Base-by-base conservation (phyloP, 371 early-diverging fungal genomes). In the Choanephora cucurbitarum region DNA sequence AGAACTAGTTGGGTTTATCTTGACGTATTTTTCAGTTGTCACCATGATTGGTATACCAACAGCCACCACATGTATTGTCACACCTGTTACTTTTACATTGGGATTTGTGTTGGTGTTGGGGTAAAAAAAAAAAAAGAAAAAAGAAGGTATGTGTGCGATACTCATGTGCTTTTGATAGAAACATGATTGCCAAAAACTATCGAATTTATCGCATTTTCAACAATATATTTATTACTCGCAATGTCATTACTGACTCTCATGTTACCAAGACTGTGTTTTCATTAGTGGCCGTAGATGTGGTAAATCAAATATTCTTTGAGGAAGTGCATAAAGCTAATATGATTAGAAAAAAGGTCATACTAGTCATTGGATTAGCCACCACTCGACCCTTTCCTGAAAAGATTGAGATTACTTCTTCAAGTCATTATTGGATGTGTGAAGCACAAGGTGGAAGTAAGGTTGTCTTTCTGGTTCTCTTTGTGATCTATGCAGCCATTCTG, bases 141-240 rank as follows among this genome's bases (percentile, higher is more conserved):
- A 39, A 51, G 9, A 28, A 17, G 43, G n/a, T n/a, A n/a, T n/a
- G n/a, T n/a, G n/a, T n/a, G n/a, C n/a, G n/a, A n/a, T n/a, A n/a
- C n/a, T n/a, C n/a, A n/a, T n/a, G n/a, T n/a, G n/a, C n/a, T n/a
- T n/a, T n/a, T n/a, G 17, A 40, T 57, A 75, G 84, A 58, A 84
- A 84, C 43, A 77, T 84, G 75, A 82, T 84, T 34, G 82, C 84
- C 40, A 84, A 84, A 49, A 84, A 84, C 55, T 84, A 82, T 58
- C 71, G 84, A 6, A 76, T 84, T 10, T 84, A 84, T 58, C 68
- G 80, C 22, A 84, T 84, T 22, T 84, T 82, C 49, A 77, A 84
- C 55, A 84, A 84, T 33, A 81, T 84, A 8, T 82, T 81, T 52
- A 81, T 84, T 43, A 79, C 80, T 11, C 72, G 81, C 19, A 79